Evolutionary conservation across 148 eudicot genomes (phyloP).

Genomic region (Camellia lanceoleosa): DNA sequence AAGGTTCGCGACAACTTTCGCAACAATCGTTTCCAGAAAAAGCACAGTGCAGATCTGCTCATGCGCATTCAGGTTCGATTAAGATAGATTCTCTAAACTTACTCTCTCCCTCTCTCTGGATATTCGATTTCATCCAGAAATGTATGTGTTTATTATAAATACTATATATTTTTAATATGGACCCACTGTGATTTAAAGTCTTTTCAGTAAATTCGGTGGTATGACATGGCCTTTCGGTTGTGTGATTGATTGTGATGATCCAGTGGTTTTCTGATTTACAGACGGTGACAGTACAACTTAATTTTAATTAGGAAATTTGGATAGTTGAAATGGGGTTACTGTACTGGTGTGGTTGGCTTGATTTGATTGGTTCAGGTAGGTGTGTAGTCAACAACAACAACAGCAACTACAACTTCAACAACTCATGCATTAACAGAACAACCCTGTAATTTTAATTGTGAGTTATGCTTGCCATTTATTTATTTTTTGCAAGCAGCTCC

Average conservation of each 20-base stretch:
- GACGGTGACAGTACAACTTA: neutral
- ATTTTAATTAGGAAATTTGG: neutral
- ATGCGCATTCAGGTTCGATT: conserved; percentile 78
- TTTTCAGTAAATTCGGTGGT: neutral
- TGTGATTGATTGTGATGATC: neutral
- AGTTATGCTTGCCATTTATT: neutral
- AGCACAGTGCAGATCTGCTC: conserved; percentile 82
- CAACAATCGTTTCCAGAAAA: conserved; percentile 56
- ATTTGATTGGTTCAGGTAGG: neutral
- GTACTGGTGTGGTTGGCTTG: neutral
- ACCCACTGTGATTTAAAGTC: neutral
- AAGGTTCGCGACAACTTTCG: conserved; percentile 55
- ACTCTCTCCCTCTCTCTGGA: neutral
- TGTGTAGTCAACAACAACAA: neutral
- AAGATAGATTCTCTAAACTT: neutral
- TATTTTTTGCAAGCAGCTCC: neutral
- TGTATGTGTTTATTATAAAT: neutral
- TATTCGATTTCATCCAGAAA: neutral
- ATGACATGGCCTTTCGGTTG: neutral
- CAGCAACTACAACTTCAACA: neutral
- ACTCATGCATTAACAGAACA: neutral
- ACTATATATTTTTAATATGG: neutral
- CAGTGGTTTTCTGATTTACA: neutral
- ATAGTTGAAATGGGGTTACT: neutral
- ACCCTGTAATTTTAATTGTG: neutral